Evolutionary conservation across 345 rosid genomes (phyloP), one percentile per base, ranked within the genome.

Genomic region (Gossypium anomalum): DNA sequence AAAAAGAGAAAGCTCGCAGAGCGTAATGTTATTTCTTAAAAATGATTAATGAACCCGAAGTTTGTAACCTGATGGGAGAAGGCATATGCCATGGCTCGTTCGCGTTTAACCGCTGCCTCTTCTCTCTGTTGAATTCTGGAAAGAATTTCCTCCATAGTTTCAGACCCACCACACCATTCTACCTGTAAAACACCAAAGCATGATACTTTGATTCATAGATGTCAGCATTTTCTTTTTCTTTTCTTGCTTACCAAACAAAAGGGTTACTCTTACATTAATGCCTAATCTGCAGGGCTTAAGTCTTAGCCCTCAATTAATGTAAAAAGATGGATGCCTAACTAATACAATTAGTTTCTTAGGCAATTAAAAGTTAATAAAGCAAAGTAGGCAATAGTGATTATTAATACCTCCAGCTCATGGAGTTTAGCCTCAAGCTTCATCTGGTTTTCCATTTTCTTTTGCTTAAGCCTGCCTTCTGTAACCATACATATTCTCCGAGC

Each of bases 61-160:
- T 4, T 48, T 7, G 8, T 29, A 27, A 90, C 94, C 98, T 94
- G 97, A 73, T 92, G 98, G 47, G 97, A 87, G 86, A 94, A 89
- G 73, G 98, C 98, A 53, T 92, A 92, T 9, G 97, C 97, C 94
- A 92, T 82, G 67, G 97, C 92, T 59, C 97, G 79, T 63, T 90
- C 98, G 0, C 98, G 93, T 80, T 92, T 90, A 22, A 88, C 83
- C 0, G 91, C 88, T 3, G 97, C 97, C 82, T 86, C 94, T 83
- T 90, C 97, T 85, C 89, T 89, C 56, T 89, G 94, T 65, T 92
- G 93, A 63, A 94, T 84, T 78, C 86, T 87, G 9, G 79, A 86
- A 13, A 92, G 87, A 72, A 92, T 92, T 73, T 92, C 94, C 77
- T 90, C 97, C 96, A 86, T 88, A 19, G 96, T 89, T 73, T 93